phyloP scores from a whole-genome alignment of 345 rosid genomes.

The Hypericum perforatum region DNA sequence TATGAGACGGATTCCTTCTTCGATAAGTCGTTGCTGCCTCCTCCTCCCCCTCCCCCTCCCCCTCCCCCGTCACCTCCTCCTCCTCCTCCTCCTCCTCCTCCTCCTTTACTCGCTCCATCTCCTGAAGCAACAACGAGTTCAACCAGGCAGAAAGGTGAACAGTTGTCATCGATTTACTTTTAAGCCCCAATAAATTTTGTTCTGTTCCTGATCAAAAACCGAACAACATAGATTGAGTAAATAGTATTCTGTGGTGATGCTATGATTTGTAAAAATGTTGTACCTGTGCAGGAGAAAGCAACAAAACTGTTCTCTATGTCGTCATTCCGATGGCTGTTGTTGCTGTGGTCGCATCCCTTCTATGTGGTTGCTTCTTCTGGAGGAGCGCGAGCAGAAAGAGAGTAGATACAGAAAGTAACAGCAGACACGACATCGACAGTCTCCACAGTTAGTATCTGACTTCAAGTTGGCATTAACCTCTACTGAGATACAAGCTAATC shows the following conservation, averaged over 20 bases:
- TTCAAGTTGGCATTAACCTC: background rate
- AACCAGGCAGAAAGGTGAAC: conserved; percentile 13
- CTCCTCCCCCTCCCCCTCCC: conserved; percentile 4
- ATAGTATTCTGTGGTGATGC: conserved; percentile 19
- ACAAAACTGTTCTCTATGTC: too few species aligned
- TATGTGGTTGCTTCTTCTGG: conserved; percentile 17
- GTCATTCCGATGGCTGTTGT: conserved; percentile 12
- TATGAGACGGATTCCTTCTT: conserved; percentile 26
- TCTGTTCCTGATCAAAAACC: too few species aligned
- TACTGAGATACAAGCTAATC: too few species aligned
- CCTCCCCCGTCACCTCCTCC: too few species aligned
- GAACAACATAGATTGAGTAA: too few species aligned
- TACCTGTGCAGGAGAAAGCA: too few species aligned
- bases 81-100: too few species aligned
- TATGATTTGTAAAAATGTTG: conserved; percentile 11
- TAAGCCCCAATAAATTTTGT: too few species aligned
- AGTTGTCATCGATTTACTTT: too few species aligned
- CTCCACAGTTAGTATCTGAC: background rate
- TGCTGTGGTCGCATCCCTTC: conserved; percentile 1
- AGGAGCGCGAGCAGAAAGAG: conserved; percentile 9
- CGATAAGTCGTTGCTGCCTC: background rate
- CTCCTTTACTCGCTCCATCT: conserved; percentile 2
- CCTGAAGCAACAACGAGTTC: conserved; percentile 1
- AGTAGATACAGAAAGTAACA: too few species aligned
- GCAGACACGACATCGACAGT: background rate